Evolutionary conservation across 768 basidiomycete species (phyloP), one percentile per base, ranked within the genome.

Genomic region (Psilocybe tampanensis): DNA sequence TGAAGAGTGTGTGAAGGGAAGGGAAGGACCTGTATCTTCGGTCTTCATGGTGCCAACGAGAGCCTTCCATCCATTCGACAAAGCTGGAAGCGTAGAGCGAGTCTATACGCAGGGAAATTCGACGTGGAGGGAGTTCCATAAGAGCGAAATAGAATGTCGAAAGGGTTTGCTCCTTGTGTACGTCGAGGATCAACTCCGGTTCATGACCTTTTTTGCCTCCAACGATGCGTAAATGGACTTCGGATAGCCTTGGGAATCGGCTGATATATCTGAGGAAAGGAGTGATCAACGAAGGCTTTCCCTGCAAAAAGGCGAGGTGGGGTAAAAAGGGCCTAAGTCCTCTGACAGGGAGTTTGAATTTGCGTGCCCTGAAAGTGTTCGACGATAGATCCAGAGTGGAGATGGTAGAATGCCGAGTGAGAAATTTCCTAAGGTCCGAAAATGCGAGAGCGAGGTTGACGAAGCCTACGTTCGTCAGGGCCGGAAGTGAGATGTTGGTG

Each of bases 11-110:
- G 4, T 13, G 36, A 39, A 39, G 12, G n/a, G 6, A 39, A n/a
- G 36, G 36, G 36, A 39, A 39, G 3, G 36, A 39, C 4, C 36
- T 13, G 36, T 39, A 39, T 39, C 36, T 39, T 13, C 36, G 12
- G 12, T 39, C 36, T n/a, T 3, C 36, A n/a, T 39, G 36, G n/a
- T 39, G 19, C 56, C 56, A 41, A 53, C 51, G 6, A 11, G 19
- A 13, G 56, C 47, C 23, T 34, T 34, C 56, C 56, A 58, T 42
- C 51, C 56, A 43, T 52, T 42, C 34, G 51, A 52, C 1, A 58
- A 21, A 24, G 12, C 44, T 39, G n/a, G 36, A 39, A n/a, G 12
- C 36, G 12, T 39, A 39, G 36, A 39, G 36, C 13, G 36, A 15
- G 36, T 39, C 36, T 39, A 39, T 13, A 13, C 36, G 36, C 36